Evolutionary conservation across 805 yeast species (phyloP).

Genomic region (Yarrowia yakushimensis): DNA sequence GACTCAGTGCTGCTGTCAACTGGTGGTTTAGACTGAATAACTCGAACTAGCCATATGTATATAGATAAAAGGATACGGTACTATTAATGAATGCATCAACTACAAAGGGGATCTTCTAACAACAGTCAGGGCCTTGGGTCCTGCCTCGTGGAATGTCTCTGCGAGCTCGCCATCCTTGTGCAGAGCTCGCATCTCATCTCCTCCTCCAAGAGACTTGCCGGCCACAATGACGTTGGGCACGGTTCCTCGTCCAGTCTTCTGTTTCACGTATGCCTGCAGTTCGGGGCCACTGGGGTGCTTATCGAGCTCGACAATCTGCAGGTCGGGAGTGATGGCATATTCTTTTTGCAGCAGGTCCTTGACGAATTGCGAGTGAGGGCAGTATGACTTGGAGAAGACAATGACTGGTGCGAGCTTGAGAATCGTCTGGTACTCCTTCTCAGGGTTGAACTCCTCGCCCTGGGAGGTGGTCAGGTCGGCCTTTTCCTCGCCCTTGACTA

Average conservation of each 20-base stretch:
- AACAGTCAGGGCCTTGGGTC: slow-evolving; percentile 3
- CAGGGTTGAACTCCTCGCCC: slow-evolving; percentile 46
- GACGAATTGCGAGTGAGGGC: slow-evolving; percentile 69
- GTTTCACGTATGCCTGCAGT: slow-evolving; percentile 68
- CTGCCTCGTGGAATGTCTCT: slow-evolving; percentile 42
- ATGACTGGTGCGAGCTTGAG: slow-evolving; percentile 40
- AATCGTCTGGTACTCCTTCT: slow-evolving; percentile 53
- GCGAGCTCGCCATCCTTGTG: slow-evolving; percentile 57
- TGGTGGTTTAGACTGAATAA: slow-evolving; percentile 20
- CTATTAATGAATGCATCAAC: neutral
- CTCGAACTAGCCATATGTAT: neutral
- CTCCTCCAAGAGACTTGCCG: slow-evolving; percentile 79
- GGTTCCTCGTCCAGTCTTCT: slow-evolving; percentile 71
- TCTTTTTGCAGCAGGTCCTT: slow-evolving; percentile 61
- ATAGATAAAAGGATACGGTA: neutral
- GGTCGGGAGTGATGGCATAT: slow-evolving; percentile 70
- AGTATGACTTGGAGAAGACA: slow-evolving; percentile 51
- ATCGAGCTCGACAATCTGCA: slow-evolving; percentile 76
- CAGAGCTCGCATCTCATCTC: slow-evolving; percentile 68
- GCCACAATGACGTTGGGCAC: slow-evolving; percentile 87
- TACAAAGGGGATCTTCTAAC: slow-evolving; percentile 8
- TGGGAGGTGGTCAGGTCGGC: slow-evolving; percentile 31
- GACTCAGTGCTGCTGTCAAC: slow-evolving; percentile 11
- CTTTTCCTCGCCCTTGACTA: slow-evolving; percentile 28
- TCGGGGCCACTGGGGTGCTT: slow-evolving; percentile 69